Conservation (phyloP, 345 rosid genomes). For the Citrus mangshanensis region DNA sequence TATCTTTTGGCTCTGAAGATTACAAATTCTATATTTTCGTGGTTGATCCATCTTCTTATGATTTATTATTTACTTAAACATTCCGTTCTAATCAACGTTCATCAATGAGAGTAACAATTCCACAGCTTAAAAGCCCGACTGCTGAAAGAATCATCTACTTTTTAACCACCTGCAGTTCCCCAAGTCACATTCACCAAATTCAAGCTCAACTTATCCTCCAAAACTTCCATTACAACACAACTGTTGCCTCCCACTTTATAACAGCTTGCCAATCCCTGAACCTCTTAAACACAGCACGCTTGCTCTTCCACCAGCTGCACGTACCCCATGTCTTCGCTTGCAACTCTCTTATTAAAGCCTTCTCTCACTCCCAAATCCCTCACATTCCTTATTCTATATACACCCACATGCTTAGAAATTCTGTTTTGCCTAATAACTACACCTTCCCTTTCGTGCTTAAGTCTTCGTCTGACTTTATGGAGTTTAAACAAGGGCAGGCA, state of each 20-base stretch:
- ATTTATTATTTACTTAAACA: background rate
- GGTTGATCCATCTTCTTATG: background rate
- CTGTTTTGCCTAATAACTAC: constrained; percentile 38
- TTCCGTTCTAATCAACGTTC: background rate
- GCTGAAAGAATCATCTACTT: constrained; percentile 28
- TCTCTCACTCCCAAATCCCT: constrained; percentile 41
- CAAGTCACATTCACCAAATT: constrained; percentile 41
- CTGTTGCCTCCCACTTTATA: constrained; percentile 38
- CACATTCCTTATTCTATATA: constrained; percentile 34
- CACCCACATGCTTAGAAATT: constrained; percentile 31
- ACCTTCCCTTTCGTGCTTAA: constrained; percentile 59
- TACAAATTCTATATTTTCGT: background rate
- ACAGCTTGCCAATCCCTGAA: constrained; percentile 31
- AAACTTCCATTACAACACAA: constrained; percentile 30
- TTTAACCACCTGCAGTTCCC: constrained; percentile 24
- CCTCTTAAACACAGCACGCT: constrained; percentile 24
- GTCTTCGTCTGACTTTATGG: constrained; percentile 41
- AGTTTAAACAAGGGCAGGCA: constrained; percentile 27
- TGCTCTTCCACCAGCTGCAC: constrained; percentile 27
- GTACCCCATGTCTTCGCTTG: constrained; percentile 47
- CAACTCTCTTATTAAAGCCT: constrained; percentile 48
- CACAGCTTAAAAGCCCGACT: constrained; percentile 13
- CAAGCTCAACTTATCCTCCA: constrained; percentile 42
- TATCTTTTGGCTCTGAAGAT: background rate
- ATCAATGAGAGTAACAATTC: constrained; percentile 9